A percentile compares a stretch with the other conserved stretches of the same genome.
Evolutionary conservation across 768 basidiomycete genomes (phyloP).

Genomic region (Lactarius sp.): DNA sequence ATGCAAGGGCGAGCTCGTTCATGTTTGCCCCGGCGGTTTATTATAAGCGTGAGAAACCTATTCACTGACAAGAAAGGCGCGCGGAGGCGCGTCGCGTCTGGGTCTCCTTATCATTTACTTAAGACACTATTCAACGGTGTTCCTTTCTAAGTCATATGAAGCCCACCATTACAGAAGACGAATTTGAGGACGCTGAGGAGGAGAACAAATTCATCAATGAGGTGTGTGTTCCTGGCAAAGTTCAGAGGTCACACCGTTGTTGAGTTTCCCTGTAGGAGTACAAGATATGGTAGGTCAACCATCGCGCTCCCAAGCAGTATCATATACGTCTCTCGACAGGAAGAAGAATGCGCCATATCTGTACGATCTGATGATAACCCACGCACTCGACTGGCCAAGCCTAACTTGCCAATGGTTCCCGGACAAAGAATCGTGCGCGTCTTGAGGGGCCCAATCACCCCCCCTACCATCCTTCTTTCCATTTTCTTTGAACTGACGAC

Average conservation of each 20-base stretch:
- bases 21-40: too few relatives aligned
- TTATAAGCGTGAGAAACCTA: slow-evolving; percentile 16
- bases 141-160: slow-evolving; percentile 36
- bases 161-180: slow-evolving; percentile 52
- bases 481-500: background rate
- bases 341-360: slow-evolving; percentile 97
- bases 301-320: background rate
- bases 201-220: slow-evolving; percentile 88
- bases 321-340: slow-evolving; percentile 40
- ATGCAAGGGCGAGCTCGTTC: too few relatives aligned
- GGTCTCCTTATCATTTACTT: background rate
- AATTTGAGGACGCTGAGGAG: slow-evolving; percentile 82
- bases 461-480: background rate
- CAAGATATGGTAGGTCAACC: slow-evolving; percentile 62
- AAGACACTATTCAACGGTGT: background rate
- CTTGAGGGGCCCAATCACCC: too few relatives aligned
- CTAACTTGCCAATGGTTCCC: slow-evolving; percentile 99
- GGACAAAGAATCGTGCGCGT: slow-evolving; percentile 82
- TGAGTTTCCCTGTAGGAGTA: slow-evolving; percentile 53
- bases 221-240: slow-evolving; percentile 39
- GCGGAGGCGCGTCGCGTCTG: slow-evolving; percentile 17
- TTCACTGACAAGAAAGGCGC: background rate
- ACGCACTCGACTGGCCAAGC: slow-evolving; percentile 97
- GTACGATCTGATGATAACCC: slow-evolving; percentile 95
- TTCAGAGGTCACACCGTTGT: background rate